A percentile compares a stretch with the other conserved stretches of the same genome.
Evolutionary conservation across 345 rosid genomes (phyloP).

Genomic region (Firmiana major): DNA sequence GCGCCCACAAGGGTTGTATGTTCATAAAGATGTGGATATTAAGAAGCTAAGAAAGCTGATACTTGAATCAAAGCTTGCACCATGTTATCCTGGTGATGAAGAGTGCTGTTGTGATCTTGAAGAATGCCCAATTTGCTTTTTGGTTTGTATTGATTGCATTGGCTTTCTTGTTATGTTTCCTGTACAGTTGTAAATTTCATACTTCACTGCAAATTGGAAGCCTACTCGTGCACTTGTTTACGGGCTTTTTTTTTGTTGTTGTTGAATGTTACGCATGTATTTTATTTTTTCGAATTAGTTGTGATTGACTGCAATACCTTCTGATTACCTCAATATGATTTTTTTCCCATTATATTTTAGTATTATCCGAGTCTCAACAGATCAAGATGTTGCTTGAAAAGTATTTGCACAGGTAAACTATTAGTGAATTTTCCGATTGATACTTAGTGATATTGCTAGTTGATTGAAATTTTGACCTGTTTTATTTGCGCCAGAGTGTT

Average conservation of each 20-base stretch:
- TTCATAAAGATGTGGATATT: constrained; percentile 83
- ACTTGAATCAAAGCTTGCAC: constrained; percentile 93
- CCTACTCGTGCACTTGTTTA: not conserved
- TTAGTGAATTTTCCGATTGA: not conserved
- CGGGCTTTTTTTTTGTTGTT: not conserved
- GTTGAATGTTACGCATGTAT: not conserved
- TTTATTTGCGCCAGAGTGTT: constrained; percentile 71
- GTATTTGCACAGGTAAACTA: constrained; percentile 88
- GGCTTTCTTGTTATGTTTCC: constrained; percentile 1
- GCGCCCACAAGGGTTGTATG: constrained; percentile 86
- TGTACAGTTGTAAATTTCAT: not conserved
- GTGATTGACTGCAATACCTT: not conserved
- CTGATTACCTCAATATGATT: constrained; percentile 6
- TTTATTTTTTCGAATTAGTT: not conserved
- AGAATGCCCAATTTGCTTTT: constrained; percentile 97
- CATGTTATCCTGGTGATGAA: constrained; percentile 94
- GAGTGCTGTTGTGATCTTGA: constrained; percentile 73
- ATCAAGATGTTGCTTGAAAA: constrained; percentile 92
- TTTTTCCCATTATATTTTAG: constrained; percentile 34
- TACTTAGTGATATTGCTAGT: not conserved
- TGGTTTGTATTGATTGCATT: constrained; percentile 51
- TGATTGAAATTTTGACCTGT: constrained; percentile 16
- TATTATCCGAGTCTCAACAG: constrained; percentile 94
- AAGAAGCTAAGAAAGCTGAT: constrained; percentile 95
- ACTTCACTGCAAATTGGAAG: not conserved